Conservation (phyloP, 2,329 filamentous ascomycete genomes). For the Hysterium pulicare region DNA sequence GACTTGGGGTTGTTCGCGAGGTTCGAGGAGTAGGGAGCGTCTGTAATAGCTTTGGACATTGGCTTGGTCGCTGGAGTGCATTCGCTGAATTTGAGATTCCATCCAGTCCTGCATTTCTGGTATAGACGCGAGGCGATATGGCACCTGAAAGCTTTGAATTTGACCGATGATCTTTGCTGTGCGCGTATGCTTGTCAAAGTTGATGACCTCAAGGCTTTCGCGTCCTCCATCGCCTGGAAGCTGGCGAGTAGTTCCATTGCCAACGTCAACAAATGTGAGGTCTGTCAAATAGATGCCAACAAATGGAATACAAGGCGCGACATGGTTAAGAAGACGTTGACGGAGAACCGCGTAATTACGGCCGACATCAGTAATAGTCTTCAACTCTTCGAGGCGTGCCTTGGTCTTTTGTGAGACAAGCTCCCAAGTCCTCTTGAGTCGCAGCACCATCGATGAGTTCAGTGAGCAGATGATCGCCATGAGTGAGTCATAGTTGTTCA, state of each 20-base stretch:
- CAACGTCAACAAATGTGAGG: constrained; percentile 91
- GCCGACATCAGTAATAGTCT: constrained; percentile 81
- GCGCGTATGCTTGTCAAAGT: constrained; percentile 95
- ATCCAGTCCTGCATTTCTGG: constrained; percentile 94
- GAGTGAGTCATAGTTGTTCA: constrained; percentile 93
- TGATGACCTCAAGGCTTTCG: constrained; percentile 79
- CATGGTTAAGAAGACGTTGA: constrained; percentile 75
- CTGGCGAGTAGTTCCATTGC: constrained; percentile 81
- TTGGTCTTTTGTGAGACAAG: constrained; percentile 79
- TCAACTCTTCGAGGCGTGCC: constrained; percentile 71
- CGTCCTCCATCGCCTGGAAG: constrained; percentile 57
- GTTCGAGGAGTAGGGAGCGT: constrained; percentile 80
- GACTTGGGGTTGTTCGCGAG: constrained; percentile 52
- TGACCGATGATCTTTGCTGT: constrained; percentile 95
- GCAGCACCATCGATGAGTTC: constrained; percentile 85
- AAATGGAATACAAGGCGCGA: constrained; percentile 91
- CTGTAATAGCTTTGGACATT: constrained; percentile 70
- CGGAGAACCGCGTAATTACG: constrained; percentile 89
- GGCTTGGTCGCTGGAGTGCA: constrained; percentile 62
- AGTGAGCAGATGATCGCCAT: constrained; percentile 97
- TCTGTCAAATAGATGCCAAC: constrained; percentile 96
- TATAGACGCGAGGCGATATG: constrained; percentile 78
- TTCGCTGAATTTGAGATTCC: constrained; percentile 72
- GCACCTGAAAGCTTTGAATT: constrained; percentile 92
- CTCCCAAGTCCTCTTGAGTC: constrained; percentile 91